phyloP scores from a whole-genome alignment of 495 filamentous ascomycete species.

The Parathielavia appendiculata region DNA sequence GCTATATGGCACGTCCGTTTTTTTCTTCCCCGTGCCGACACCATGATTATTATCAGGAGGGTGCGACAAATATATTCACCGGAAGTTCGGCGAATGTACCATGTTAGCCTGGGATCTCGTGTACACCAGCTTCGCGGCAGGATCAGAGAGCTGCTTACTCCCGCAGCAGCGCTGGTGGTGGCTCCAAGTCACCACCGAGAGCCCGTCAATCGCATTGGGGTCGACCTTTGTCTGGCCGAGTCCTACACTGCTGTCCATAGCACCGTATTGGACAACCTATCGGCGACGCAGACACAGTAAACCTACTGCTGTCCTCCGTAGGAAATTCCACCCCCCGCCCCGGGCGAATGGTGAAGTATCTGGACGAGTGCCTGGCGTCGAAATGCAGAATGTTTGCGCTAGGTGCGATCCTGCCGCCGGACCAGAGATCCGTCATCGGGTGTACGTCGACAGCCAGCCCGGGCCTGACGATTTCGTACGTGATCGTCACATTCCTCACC shows the following conservation, averaged over 20 bases:
- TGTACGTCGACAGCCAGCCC: not conserved
- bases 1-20: not conserved
- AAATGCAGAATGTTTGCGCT: not conserved
- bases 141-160: not conserved
- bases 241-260: not conserved
- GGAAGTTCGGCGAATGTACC: not conserved
- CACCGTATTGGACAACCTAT: not conserved
- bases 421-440: not conserved
- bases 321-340: too few relatives aligned
- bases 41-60: not conserved
- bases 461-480: not conserved
- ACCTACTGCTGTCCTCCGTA: slow-evolving; percentile 6
- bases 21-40: not conserved
- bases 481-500: not conserved
- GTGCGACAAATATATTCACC: not conserved
- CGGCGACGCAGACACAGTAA: not conserved
- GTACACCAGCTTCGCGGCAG: not conserved
- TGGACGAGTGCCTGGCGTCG: not conserved
- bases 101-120: not conserved
- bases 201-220: not conserved
- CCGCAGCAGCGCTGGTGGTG: not conserved
- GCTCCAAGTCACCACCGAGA: not conserved
- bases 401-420: not conserved
- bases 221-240: slow-evolving; percentile 4
- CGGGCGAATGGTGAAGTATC: too few relatives aligned